Evolutionary conservation across 805 yeast species (phyloP).

Genomic region (Candida sakaeoensis): DNA sequence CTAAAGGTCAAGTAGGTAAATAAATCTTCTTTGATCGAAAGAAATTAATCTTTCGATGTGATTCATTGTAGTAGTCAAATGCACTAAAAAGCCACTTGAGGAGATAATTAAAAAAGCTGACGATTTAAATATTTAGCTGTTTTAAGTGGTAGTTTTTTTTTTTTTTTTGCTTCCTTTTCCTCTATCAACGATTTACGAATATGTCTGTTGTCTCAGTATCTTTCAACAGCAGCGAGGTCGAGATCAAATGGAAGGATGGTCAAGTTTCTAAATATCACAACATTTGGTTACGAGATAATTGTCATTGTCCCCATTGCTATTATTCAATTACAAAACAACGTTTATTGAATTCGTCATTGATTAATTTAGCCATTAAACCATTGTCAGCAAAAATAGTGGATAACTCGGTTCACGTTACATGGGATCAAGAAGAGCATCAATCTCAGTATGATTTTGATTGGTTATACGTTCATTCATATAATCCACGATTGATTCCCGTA

Average conservation of each 20-base stretch:
- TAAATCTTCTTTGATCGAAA: no score
- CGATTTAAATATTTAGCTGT: neutral
- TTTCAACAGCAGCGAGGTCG: neutral
- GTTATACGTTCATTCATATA: constrained; percentile 50
- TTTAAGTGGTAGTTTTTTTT: neutral
- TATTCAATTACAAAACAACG: constrained; percentile 57
- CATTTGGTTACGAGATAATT: constrained; percentile 65
- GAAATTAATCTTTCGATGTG: no score
- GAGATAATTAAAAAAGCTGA: no score
- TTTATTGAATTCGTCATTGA: constrained; percentile 49
- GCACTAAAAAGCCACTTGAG: no score
- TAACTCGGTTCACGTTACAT: constrained; percentile 20
- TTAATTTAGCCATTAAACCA: constrained; percentile 29
- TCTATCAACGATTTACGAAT: neutral
- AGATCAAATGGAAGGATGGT: constrained; percentile 9
- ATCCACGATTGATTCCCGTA: constrained; percentile 42
- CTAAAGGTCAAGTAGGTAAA: no score
- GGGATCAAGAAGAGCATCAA: constrained; percentile 41
- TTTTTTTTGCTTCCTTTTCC: neutral
- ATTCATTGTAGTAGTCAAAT: no score
- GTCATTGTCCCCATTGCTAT: constrained; percentile 55
- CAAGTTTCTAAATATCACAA: constrained; percentile 30
- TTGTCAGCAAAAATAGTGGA: constrained; percentile 8
- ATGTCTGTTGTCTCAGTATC: constrained; percentile 1
- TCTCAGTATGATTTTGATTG: constrained; percentile 37